Evolutionary conservation across 257 asterid genomes (phyloP), one percentile per base, ranked within the genome.

Genomic region (Solanum gandarillasii): DNA sequence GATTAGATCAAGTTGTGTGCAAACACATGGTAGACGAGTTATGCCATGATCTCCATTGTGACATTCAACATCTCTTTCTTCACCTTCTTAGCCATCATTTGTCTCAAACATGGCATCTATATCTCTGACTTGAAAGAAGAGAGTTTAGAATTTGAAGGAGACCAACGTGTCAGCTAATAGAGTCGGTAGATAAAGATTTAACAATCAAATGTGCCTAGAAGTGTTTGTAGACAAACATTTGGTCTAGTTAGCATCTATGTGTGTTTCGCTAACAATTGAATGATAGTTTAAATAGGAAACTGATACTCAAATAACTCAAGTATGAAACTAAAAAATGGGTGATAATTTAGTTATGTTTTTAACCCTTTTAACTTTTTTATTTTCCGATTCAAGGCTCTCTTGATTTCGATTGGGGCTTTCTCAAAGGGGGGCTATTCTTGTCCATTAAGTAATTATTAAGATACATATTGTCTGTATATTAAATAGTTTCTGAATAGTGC

Each of bases 91-190:
- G 21, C 55, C 7, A 55, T 20, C 4, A 20, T 18, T 60, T 9
- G 70, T 62, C 0, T 62, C 6, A 23, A 62, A 0, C 14, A n/a
- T 9, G 7, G 0, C 31, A 9, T 23, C 5, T 4, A 0, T 62
- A 62, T 62, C 0, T 62, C 31, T 0, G 3, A 2, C 31, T 23
- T 1, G 3, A 62, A 62, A 23, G 2, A 0, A 62, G 7, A 62
- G 31, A 62, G 0, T 9, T 62, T 62, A 23, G 1, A 0, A 9
- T 62, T 60, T 9, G 5, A 62, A 23, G 7, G 0, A 60, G 11
- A 62, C 12, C 14, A 62, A 62, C 9, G 3, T 62, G 13, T 62
- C 14, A 23, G 3, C 1, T 62, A 62, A 62, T 23, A 23, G 1
- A 23, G 1, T 23, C 31, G 3, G 3, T 62, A 9, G 1, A 60